phyloP scores from a whole-genome alignment of 1,139 yeast genomes.

The Lipomyces yarrowii region DNA sequence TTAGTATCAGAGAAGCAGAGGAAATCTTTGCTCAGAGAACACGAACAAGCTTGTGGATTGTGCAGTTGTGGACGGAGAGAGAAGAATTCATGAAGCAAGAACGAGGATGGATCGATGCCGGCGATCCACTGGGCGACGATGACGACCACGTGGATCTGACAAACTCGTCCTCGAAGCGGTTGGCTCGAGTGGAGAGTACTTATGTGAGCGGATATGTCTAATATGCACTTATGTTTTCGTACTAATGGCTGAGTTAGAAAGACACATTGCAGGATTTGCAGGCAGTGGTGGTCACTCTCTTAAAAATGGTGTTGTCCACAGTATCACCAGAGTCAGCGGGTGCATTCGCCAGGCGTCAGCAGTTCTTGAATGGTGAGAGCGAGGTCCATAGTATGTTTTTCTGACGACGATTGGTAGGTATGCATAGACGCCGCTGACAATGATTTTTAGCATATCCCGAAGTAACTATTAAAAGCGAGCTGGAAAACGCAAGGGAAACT shows the following conservation, averaged over 20 bases:
- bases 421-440: background rate
- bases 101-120: slow-evolving; percentile 56
- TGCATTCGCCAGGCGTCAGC: slow-evolving; percentile 10
- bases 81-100: slow-evolving; percentile 73
- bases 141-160: slow-evolving; percentile 7
- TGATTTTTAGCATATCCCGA: background rate
- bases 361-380: background rate
- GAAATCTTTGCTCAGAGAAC: slow-evolving; percentile 63
- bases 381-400: background rate
- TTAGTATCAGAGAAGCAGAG: slow-evolving; percentile 78
- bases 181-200: slow-evolving; percentile 47
- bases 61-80: slow-evolving; percentile 73
- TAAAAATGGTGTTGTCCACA: slow-evolving; percentile 59
- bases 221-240: background rate
- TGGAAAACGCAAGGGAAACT: slow-evolving; percentile 51
- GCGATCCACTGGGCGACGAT: slow-evolving; percentile 23
- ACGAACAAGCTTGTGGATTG: slow-evolving; percentile 63
- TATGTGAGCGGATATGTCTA: slow-evolving; percentile 23
- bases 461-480: slow-evolving; percentile 34
- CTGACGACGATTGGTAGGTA: background rate
- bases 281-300: slow-evolving; percentile 62
- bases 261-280: slow-evolving; percentile 57
- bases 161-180: slow-evolving; percentile 20
- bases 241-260: slow-evolving; percentile 41
- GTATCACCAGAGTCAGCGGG: slow-evolving; percentile 22